phyloP scores from a whole-genome alignment of 176 grass and related monocot species.

The Musa acuminata region DNA sequence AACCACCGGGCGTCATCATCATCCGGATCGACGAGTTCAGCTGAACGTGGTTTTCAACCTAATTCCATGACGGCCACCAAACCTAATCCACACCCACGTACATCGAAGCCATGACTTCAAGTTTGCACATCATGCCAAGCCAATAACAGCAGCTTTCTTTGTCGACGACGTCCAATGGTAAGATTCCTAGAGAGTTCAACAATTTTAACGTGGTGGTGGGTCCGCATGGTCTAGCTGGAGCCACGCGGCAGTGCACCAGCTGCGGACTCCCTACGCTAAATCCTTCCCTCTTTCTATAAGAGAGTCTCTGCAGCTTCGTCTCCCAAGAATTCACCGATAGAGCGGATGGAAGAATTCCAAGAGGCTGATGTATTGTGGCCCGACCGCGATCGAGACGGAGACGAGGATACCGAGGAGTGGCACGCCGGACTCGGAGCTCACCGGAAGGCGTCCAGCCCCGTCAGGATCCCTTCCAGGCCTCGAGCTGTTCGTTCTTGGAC shows the following conservation, averaged over 20 bases:
- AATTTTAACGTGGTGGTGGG: background rate
- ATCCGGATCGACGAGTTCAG: too few relatives aligned
- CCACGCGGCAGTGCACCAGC: background rate
- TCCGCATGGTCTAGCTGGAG: background rate
- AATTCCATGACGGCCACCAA: too few relatives aligned
- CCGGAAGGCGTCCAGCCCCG: too few relatives aligned
- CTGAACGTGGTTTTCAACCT: too few relatives aligned
- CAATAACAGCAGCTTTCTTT: background rate
- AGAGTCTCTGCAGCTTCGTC: background rate
- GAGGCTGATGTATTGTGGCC: slow-evolving; percentile 45
- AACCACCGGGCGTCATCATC: too few relatives aligned
- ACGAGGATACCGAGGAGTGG: background rate
- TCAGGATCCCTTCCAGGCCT: background rate
- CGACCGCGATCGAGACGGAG: background rate
- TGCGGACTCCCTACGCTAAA: background rate
- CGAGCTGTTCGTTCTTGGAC: background rate
- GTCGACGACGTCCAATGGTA: background rate
- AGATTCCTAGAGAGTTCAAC: background rate
- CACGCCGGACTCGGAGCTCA: background rate
- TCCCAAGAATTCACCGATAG: slow-evolving; percentile 2
- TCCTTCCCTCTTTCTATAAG: background rate
- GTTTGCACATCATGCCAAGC: background rate
- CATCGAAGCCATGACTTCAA: too few relatives aligned
- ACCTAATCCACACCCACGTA: too few relatives aligned
- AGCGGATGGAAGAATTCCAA: slow-evolving; percentile 33